Percentiles rank a stretch among this genome's conserved stretches.
Evolutionary conservation across 805 yeast genomes (phyloP).

Genomic region (Saccharomycopsis sp.): DNA sequence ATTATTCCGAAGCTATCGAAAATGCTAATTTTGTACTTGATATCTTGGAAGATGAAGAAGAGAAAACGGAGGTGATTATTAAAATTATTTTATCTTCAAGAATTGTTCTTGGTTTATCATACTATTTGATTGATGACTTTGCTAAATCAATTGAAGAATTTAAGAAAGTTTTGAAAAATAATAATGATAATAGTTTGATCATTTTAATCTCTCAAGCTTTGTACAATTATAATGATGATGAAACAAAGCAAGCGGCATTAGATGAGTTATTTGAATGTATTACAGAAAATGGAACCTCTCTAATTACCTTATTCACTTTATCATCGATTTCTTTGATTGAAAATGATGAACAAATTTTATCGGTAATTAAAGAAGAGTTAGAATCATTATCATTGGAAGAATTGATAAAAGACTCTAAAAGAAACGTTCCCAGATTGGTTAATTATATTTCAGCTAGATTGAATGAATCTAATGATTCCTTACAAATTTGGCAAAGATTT

Average conservation of each 20-base stretch:
- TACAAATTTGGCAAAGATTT: constrained; percentile 49
- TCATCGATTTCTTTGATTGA: constrained; percentile 74
- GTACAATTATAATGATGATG: constrained; percentile 65
- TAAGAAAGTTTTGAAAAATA: constrained; percentile 44
- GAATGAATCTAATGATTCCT: constrained; percentile 16
- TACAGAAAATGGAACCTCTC: constrained; percentile 52
- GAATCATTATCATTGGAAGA: constrained; percentile 36
- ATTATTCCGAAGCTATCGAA: constrained; percentile 51
- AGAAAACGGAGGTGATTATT: constrained; percentile 22
- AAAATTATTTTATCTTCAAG: constrained; percentile 43
- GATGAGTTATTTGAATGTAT: constrained; percentile 70
- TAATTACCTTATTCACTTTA: constrained; percentile 57
- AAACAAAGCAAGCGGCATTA: constrained; percentile 70
- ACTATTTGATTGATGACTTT: constrained; percentile 53
- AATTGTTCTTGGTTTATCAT: constrained; percentile 61
- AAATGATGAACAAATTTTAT: constrained; percentile 44
- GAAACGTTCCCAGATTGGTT: constrained; percentile 49
- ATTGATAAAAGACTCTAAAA: constrained; percentile 33
- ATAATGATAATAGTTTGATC: constrained; percentile 44
- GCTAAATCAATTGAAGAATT: constrained; percentile 61
- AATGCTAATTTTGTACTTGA: constrained; percentile 46
- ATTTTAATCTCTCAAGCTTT: constrained; percentile 69
- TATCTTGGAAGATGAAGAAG: constrained; percentile 33
- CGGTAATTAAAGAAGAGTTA: constrained; percentile 60
- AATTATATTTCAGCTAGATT: constrained; percentile 39